Evolutionary conservation across 2,329 filamentous ascomycete species (phyloP).

Genomic region (Penicillium sp.): DNA sequence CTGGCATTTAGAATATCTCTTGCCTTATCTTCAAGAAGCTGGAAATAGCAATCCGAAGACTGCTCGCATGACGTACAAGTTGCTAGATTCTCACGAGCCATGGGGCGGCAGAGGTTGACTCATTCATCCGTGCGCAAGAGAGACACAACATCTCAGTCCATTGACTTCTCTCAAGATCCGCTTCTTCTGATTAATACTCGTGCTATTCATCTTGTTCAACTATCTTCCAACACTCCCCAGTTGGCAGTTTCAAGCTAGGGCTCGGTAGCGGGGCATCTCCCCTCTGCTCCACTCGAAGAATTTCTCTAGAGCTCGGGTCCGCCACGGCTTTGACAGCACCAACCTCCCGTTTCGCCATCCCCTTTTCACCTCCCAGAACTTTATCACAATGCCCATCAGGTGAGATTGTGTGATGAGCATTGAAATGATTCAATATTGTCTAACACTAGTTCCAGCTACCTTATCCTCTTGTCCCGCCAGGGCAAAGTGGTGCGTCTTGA

Average conservation of each 20-base stretch:
- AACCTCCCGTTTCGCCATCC: conserved; percentile 27
- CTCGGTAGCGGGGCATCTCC: conserved; percentile 32
- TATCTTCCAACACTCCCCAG: conserved; percentile 5
- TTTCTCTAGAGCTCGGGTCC: conserved; percentile 36
- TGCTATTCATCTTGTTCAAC: background rate
- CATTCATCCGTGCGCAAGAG: conserved; percentile 7
- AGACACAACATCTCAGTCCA: background rate
- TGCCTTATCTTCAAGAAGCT: background rate
- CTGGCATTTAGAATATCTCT: background rate
- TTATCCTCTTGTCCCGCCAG: conserved; percentile 96
- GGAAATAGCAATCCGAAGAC: background rate
- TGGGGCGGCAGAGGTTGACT: conserved; percentile 5
- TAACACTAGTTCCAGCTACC: conserved; percentile 69
- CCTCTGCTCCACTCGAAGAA: conserved; percentile 35
- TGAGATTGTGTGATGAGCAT: conserved; percentile 29
- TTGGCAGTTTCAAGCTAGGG: conserved; percentile 27
- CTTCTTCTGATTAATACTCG: background rate
- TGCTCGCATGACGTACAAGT: conserved; percentile 1
- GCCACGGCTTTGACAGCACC: conserved; percentile 22
- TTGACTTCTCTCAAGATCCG: background rate
- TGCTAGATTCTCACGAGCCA: background rate
- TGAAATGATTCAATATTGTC: conserved; percentile 7
- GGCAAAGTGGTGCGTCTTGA: conserved; percentile 83
- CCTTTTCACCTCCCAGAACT: conserved; percentile 19
- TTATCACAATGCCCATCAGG: conserved; percentile 44